Conservation (phyloP, 2,329 filamentous ascomycete species). For the Pyricularia grisea region DNA sequence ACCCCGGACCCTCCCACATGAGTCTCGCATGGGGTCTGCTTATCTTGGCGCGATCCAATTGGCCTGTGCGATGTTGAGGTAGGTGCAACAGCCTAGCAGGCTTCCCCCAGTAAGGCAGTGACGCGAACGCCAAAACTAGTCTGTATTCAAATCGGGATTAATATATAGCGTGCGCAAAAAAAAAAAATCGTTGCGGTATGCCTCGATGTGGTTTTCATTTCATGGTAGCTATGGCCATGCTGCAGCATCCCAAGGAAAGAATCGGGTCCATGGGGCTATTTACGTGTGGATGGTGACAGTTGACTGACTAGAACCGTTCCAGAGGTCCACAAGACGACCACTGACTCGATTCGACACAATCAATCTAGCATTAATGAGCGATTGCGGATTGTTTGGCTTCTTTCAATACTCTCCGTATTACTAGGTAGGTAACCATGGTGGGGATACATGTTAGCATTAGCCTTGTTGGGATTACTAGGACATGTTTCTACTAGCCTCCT, state of each 20-base stretch:
- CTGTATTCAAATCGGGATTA: not conserved
- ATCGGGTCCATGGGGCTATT: not conserved
- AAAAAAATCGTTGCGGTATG: not conserved
- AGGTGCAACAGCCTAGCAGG: not conserved
- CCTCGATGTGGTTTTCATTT: not conserved
- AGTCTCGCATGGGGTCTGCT: not conserved
- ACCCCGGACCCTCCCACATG: not conserved
- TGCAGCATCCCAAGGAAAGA: not conserved
- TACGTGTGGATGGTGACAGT: not conserved
- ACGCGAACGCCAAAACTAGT: too few relatives aligned
- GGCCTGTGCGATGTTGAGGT: not conserved
- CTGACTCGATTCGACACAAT: not conserved
- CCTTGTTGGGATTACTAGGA: not conserved
- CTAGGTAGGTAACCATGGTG: not conserved
- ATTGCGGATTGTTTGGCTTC: not conserved
- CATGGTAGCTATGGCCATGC: not conserved
- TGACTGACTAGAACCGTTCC: not conserved
- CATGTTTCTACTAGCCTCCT: not conserved
- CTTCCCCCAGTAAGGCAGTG: not conserved
- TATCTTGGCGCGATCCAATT: not conserved
- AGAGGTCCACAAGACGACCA: not conserved
- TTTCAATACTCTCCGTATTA: too few relatives aligned
- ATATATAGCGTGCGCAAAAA: too few relatives aligned
- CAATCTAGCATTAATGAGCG: not conserved
- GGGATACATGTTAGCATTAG: not conserved